phyloP scores from a whole-genome alignment of 176 grass and related monocot species.

The Aechmea fasciata region DNA sequence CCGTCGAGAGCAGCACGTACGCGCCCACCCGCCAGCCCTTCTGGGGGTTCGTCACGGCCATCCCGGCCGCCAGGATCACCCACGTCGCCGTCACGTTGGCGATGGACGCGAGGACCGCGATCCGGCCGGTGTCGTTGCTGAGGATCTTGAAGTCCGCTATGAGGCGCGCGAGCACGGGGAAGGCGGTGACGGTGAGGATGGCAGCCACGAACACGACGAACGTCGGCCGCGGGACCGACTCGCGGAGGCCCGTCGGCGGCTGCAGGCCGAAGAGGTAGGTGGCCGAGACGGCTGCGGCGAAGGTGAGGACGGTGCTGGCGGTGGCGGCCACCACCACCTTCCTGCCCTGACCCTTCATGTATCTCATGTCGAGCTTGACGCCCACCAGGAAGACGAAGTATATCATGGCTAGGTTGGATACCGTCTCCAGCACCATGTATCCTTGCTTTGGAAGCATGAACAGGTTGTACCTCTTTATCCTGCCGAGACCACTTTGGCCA shows the following conservation, averaged over 20 bases:
- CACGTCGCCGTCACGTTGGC: constrained; percentile 17
- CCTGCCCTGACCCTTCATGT: constrained; percentile 10
- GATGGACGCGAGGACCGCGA: constrained; percentile 19
- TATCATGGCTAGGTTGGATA: constrained; percentile 26
- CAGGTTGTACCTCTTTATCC: background rate
- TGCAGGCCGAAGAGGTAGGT: background rate
- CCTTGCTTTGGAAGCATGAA: background rate
- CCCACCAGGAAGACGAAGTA: constrained; percentile 28
- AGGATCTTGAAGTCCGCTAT: constrained; percentile 30
- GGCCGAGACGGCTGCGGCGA: background rate
- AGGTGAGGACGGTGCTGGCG: constrained; percentile 12
- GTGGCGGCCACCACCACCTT: constrained; percentile 20
- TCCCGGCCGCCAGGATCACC: constrained; percentile 16
- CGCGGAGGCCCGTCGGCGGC: background rate
- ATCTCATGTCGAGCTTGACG: constrained; percentile 23
- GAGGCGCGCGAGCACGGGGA: constrained; percentile 19
- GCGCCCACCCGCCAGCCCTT: constrained; percentile 7
- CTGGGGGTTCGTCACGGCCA: background rate
- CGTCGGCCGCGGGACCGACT: background rate
- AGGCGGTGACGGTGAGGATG: constrained; percentile 23
- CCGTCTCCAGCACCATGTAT: constrained; percentile 6
- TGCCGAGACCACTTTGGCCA: background rate
- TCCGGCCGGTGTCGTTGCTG: constrained; percentile 12
- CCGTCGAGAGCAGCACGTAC: constrained; percentile 23
- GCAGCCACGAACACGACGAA: constrained; percentile 26